Evolutionary conservation across 2,329 filamentous ascomycete species (phyloP).

Genomic region (Aureobasidium uvarum): DNA sequence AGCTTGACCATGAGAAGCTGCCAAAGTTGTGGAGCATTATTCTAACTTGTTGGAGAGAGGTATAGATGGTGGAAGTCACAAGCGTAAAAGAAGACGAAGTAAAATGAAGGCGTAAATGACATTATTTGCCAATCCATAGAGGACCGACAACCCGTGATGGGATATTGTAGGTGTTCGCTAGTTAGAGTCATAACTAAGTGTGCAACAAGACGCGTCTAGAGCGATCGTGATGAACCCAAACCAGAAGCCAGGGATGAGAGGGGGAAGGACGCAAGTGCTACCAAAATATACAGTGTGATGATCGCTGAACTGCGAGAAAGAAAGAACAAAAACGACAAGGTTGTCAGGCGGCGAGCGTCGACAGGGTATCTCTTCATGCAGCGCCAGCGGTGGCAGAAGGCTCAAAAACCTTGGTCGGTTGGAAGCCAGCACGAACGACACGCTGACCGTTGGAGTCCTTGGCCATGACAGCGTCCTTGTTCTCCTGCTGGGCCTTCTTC

Average conservation of each 20-base stretch:
- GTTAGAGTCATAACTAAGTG: constrained; percentile 27
- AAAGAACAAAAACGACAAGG: constrained; percentile 15
- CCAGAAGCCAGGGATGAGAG: not conserved
- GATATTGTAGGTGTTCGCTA: constrained; percentile 17
- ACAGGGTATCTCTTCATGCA: constrained; percentile 52
- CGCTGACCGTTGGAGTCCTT: constrained; percentile 78
- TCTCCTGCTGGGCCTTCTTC: constrained; percentile 81
- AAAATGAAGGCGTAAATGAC: constrained; percentile 23
- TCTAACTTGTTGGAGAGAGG: too few relatives aligned
- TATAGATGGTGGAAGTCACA: not conserved
- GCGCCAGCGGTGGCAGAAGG: constrained; percentile 81
- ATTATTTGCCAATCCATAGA: constrained; percentile 15
- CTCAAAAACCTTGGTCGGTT: constrained; percentile 78
- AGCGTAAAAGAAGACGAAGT: not conserved
- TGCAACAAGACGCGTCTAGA: constrained; percentile 27
- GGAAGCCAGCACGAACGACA: constrained; percentile 80
- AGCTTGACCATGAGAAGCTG: not conserved
- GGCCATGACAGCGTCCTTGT: constrained; percentile 76
- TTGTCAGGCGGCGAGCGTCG: constrained; percentile 1
- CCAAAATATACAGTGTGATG: constrained; percentile 16
- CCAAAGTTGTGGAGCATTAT: too few relatives aligned
- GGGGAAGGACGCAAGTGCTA: constrained; percentile 1
- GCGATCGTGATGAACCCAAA: constrained; percentile 24
- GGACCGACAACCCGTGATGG: constrained; percentile 14
- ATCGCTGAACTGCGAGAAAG: constrained; percentile 22